Conservation (phyloP, 768 basidiomycete species). For the Pleurotus ostreatus region DNA sequence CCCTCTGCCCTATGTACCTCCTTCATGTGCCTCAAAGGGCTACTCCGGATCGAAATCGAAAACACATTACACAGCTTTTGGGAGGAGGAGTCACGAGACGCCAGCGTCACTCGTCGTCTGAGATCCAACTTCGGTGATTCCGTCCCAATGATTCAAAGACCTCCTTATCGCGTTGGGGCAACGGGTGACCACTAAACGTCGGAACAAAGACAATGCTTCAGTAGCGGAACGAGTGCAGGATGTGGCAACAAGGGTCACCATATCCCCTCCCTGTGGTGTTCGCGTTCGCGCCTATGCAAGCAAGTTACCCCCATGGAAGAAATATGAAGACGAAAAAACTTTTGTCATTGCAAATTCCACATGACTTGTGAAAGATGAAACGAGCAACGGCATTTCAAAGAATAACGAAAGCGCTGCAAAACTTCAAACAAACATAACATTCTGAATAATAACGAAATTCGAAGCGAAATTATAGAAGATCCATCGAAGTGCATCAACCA, state of each 20-base stretch:
- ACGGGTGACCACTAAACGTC: constrained; percentile 2
- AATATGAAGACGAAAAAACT: background rate
- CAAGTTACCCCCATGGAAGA: constrained; percentile 2
- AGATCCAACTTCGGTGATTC: constrained; percentile 9
- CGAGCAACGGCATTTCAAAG: background rate
- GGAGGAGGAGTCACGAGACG: constrained; percentile 1
- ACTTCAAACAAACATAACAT: background rate
- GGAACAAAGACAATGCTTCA: background rate
- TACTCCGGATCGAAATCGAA: constrained; percentile 9
- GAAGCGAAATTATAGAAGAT: background rate
- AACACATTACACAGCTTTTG: constrained; percentile 9
- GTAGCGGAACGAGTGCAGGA: background rate
- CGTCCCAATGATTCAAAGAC: background rate
- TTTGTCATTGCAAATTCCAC: constrained; percentile 4
- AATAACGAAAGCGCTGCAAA: background rate
- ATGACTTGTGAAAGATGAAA: background rate
- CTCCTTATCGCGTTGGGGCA: background rate
- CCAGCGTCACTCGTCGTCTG: constrained; percentile 6
- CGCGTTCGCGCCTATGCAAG: background rate
- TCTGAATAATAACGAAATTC: background rate
- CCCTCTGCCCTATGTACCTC: constrained; percentile 7
- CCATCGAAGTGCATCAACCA: background rate
- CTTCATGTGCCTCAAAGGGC: constrained; percentile 10
- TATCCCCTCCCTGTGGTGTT: constrained; percentile 6
- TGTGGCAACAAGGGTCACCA: constrained; percentile 7